Conservation (phyloP, 257 asterid species). For the Nicotiana undulata region DNA sequence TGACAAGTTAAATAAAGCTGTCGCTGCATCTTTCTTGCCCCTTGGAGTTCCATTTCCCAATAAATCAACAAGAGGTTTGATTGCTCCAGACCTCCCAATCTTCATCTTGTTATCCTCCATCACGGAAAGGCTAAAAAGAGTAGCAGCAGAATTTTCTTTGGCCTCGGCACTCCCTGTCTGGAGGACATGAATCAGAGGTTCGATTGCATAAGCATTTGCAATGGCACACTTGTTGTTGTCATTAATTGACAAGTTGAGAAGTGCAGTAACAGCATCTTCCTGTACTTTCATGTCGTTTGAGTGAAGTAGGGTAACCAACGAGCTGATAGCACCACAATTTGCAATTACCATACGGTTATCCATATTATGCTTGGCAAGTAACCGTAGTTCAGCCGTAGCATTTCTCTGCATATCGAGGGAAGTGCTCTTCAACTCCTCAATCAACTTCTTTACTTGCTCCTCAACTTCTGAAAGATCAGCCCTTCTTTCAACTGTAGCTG, state of each 20-base stretch:
- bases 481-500: constrained; percentile 56
- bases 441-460: constrained; percentile 47
- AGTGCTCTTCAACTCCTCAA: constrained; percentile 59
- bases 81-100: constrained; percentile 79
- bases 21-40: constrained; percentile 75
- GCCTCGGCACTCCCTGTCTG: constrained; percentile 77
- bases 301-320: constrained; percentile 53
- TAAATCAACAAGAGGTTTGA: constrained; percentile 72
- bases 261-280: constrained; percentile 83
- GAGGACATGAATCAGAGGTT: constrained; percentile 75
- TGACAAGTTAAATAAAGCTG: constrained; percentile 63
- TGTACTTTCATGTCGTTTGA: constrained; percentile 46
- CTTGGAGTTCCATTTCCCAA: constrained; percentile 82
- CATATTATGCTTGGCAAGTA: constrained; percentile 68
- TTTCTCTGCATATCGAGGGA: constrained; percentile 48
- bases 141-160: constrained; percentile 81
- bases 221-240: constrained; percentile 72
- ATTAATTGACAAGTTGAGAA: constrained; percentile 69
- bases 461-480: constrained; percentile 65
- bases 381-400: constrained; percentile 58
- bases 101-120: constrained; percentile 61
- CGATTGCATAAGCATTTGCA: constrained; percentile 70
- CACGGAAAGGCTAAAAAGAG: constrained; percentile 81
- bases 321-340: constrained; percentile 48
- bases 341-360: constrained; percentile 70